Evolutionary conservation across 352 stramenopile species (phyloP), one percentile per base, ranked within the genome.

Genomic region (Phytophthora quininea): DNA sequence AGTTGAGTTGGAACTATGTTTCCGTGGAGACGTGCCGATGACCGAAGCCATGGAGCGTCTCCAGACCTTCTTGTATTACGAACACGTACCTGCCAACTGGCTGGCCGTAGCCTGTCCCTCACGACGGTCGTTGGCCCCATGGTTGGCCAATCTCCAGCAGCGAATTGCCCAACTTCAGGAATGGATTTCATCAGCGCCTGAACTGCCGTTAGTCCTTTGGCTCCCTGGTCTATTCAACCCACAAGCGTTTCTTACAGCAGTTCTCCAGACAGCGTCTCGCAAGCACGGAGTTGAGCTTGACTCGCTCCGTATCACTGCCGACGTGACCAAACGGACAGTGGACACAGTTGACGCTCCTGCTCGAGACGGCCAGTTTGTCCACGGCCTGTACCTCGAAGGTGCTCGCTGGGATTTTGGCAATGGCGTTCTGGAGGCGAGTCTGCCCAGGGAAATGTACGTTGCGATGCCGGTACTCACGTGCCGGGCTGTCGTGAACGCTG

Each of bases 391-490:
- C 7, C 84, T 98, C 12, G 93, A 98, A 80, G 94, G 93, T 10
- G 93, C 93, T 29, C 82, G 89, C 11, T 98, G 90, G 90, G 89
- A 97, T 58, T 55, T 95, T 2, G 71, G 79, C 14, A 89, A 82
- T 57, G 84, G 88, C 19, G 86, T 92, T 33, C 77, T 98, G 30
- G 90, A 97, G 51, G 72, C 64, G 32, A 93, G 87, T 52, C 45
- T 83, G 33, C 90, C 93, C 0, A 93, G 96, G 76, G 93, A 98
- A 65, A 96, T 98, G 80, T 93, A 95, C 73, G 92, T 91, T 29
- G 14, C 60, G 1, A 97, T 98, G 92, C 93, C 94, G 5, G 92
- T 98, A 27, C 92, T 98, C 50, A 97, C 96, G 55, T 93, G 79
- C 55, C 86, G 92, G 27, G 91, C 90, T 3, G 73, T 93, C 10